Conservation (phyloP, 169 alveolate species). For the Plasmodium malariae region DNA sequence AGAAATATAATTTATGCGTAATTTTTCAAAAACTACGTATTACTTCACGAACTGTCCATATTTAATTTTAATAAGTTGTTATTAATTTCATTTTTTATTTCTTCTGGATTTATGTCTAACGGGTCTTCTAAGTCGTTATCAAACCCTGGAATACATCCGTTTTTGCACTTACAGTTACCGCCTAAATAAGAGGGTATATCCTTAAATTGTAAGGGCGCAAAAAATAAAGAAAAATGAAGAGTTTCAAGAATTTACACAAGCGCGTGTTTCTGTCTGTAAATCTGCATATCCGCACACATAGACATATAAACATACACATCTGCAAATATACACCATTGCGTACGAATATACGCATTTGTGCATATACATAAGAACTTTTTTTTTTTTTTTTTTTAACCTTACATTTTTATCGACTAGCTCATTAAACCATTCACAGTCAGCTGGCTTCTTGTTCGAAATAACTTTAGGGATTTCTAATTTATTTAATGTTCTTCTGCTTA, state of each 20-base stretch:
- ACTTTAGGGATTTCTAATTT: slow-evolving; percentile 54
- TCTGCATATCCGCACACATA: not conserved
- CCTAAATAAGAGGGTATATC: slow-evolving; percentile 63
- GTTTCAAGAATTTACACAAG: not conserved
- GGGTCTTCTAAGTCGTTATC: slow-evolving; percentile 33
- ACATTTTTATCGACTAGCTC: slow-evolving; percentile 56
- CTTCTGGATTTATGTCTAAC: slow-evolving; percentile 31
- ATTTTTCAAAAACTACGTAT: no score
- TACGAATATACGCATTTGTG: not conserved
- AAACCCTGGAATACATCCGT: slow-evolving; percentile 71
- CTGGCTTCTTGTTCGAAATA: slow-evolving; percentile 33
- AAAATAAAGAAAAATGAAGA: slow-evolving; percentile 4
- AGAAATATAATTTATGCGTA: no score
- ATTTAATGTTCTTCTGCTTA: slow-evolving; percentile 66
- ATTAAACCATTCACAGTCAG: slow-evolving; percentile 71
- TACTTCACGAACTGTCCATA: no score
- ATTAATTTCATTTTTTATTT: slow-evolving; percentile 51
- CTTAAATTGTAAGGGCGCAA: no score
- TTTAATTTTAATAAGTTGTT: slow-evolving; percentile 26
- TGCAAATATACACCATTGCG: not conserved
- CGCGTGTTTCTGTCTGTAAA: not conserved
- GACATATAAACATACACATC: not conserved
- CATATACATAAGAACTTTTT: not conserved
- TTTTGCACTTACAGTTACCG: slow-evolving; percentile 48
- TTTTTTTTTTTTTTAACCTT: not conserved